Percentiles rank a stretch among this genome's conserved stretches.
These are phyloP conservation scores for Rhodofomes roseus DNA, from an alignment of 1,284 basidiomycete species.

Conservation along the genomic window DNA sequence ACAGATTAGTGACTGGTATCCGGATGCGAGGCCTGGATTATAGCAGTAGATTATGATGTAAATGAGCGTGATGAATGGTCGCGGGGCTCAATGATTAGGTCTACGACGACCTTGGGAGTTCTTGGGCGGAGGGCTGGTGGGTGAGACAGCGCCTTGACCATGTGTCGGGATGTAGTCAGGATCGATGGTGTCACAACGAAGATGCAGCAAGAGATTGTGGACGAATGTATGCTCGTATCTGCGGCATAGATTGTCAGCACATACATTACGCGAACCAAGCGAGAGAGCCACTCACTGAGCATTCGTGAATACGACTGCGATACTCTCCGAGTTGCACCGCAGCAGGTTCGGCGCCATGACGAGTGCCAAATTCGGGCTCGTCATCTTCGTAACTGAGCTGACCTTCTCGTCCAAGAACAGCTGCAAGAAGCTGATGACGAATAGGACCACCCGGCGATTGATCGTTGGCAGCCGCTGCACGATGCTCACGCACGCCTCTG, in stretches of 20 bases:
- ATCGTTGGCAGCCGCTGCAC: conserved; percentile 76
- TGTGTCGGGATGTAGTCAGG: conserved; percentile 73
- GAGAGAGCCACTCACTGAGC: conserved; percentile 59
- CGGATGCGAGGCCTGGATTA: background rate
- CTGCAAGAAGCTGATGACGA: conserved; percentile 87
- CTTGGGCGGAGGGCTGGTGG: conserved; percentile 32
- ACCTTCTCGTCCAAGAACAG: conserved; percentile 78
- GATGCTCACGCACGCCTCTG: conserved; percentile 68
- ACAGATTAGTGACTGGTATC: background rate
- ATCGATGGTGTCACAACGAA: conserved; percentile 73
- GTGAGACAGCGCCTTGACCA: conserved; percentile 62
- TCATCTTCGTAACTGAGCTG: conserved; percentile 81
- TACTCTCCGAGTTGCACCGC: conserved; percentile 77
- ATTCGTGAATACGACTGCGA: conserved; percentile 86
- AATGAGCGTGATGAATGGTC: background rate
- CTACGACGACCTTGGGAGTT: conserved; percentile 46
- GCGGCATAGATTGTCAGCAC: conserved; percentile 8
- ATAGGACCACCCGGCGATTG: conserved; percentile 80
- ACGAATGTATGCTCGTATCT: conserved; percentile 88
- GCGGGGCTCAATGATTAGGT: conserved; percentile 30
- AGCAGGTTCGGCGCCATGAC: conserved; percentile 89
- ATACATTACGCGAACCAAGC: conserved; percentile 2
- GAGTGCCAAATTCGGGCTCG: conserved; percentile 69
- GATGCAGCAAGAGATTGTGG: conserved; percentile 75
- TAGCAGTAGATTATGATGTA: background rate